A percentile compares a stretch with the other conserved stretches of the same genome.
phyloP scores from a whole-genome alignment of 345 rosid species.

The Excoecaria cochinchinensis region DNA sequence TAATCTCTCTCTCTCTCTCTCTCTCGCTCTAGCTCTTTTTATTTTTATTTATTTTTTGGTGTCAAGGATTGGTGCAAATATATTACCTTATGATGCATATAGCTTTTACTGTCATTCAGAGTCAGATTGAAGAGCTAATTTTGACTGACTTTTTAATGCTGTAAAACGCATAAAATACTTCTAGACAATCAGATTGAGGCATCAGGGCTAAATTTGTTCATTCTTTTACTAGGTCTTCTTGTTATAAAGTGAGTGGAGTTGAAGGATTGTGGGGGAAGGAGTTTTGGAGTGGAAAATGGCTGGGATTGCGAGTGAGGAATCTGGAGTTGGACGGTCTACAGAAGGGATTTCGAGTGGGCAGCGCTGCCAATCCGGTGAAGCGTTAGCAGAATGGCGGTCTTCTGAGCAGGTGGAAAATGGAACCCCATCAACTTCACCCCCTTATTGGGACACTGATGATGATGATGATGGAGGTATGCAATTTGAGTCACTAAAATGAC shows the following conservation, averaged over 20 bases:
- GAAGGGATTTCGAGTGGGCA: conserved; percentile 62
- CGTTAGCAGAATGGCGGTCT: conserved; percentile 86
- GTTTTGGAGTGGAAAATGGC: conserved; percentile 60
- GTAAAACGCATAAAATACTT: background rate
- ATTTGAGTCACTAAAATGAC: background rate
- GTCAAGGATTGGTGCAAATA: too few relatives aligned
- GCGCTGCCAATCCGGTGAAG: conserved; percentile 72
- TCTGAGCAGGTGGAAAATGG: conserved; percentile 93
- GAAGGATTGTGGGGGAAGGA: conserved; percentile 36
- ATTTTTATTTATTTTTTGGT: too few relatives aligned
- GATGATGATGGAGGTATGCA: conserved; percentile 68
- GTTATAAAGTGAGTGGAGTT: conserved; percentile 25
- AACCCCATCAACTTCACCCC: conserved; percentile 80
- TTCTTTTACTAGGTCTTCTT: conserved; percentile 3
- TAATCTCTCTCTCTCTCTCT: background rate
- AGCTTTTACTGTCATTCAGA: background rate
- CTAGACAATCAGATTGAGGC: background rate
- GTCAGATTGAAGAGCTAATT: background rate
- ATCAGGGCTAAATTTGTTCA: background rate
- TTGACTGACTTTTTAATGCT: background rate
- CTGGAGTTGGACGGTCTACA: conserved; percentile 64
- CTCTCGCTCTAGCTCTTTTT: too few relatives aligned
- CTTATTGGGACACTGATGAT: conserved; percentile 84
- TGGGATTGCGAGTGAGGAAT: conserved; percentile 57
- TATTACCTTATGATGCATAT: background rate